Conservation (phyloP, 2,329 filamentous ascomycete species). For the Cordyceps pruinosa region DNA sequence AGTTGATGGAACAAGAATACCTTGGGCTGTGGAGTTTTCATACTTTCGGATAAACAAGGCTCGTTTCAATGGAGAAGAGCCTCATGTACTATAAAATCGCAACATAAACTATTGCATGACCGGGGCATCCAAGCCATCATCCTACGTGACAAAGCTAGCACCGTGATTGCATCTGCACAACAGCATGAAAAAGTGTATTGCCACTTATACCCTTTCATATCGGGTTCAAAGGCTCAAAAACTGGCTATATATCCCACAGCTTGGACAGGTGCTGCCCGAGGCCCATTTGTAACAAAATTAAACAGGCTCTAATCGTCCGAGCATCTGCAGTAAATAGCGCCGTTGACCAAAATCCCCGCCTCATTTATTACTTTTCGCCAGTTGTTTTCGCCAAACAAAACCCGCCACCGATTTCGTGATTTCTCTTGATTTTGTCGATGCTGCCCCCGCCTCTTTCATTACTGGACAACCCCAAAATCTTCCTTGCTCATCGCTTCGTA, state of each 20-base stretch:
- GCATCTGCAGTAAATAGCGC: neutral
- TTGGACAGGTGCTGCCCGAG: neutral
- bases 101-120: neutral
- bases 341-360: slow-evolving; percentile 4
- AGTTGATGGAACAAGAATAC: neutral
- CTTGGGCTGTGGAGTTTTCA: slow-evolving; percentile 8
- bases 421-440: neutral
- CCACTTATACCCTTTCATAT: neutral
- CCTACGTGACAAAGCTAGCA: neutral
- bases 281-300: neutral
- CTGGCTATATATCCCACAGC: neutral
- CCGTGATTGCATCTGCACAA: neutral
- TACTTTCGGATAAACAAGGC: neutral
- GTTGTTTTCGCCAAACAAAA: slow-evolving; percentile 5
- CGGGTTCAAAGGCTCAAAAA: neutral
- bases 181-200: slow-evolving; percentile 2
- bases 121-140: neutral
- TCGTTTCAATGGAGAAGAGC: neutral
- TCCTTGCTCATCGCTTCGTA: slow-evolving; percentile 4
- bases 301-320: slow-evolving; percentile 5
- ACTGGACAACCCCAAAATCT: neutral
- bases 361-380: slow-evolving; percentile 5
- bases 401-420: neutral
- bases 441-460: neutral
- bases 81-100: neutral